Percentiles rank a stretch among this genome's conserved stretches.
Evolutionary conservation across 1,284 basidiomycete genomes (phyloP).

Genomic region (Ustilago hordei): DNA sequence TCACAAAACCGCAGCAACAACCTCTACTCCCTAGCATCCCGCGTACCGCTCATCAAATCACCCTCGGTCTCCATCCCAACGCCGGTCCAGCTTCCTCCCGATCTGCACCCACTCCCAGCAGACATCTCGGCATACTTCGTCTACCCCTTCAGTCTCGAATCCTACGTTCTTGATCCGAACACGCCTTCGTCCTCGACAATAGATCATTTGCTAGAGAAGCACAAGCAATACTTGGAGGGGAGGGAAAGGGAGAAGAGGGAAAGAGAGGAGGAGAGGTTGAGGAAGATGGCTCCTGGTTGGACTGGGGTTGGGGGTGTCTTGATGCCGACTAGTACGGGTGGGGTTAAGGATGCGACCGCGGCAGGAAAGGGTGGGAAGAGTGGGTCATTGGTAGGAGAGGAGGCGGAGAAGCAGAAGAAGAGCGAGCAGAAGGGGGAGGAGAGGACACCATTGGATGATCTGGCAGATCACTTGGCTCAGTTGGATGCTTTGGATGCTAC

Average conservation of each 20-base stretch:
- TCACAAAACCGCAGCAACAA: slow-evolving; percentile 6
- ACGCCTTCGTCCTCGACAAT: slow-evolving; percentile 35
- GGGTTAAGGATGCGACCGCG: background rate
- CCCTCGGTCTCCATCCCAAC: slow-evolving; percentile 45
- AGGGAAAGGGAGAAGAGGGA: slow-evolving; percentile 30
- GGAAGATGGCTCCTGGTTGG: slow-evolving; percentile 45
- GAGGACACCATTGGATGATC: slow-evolving; percentile 44
- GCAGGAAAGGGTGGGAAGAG: background rate
- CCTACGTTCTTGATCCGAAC: slow-evolving; percentile 53
- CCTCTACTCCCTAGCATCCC: slow-evolving; percentile 53
- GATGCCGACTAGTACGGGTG: slow-evolving; percentile 19
- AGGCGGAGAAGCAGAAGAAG: slow-evolving; percentile 11
- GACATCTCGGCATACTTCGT: slow-evolving; percentile 61
- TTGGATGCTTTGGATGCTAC: slow-evolving; percentile 30
- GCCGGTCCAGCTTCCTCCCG: slow-evolving; percentile 33
- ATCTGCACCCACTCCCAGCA: slow-evolving; percentile 59
- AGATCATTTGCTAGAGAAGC: slow-evolving; percentile 28
- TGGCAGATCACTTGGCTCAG: slow-evolving; percentile 50
- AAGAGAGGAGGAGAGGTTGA: slow-evolving; percentile 20
- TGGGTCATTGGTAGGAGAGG: background rate
- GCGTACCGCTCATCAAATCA: slow-evolving; percentile 58
- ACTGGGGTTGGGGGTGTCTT: slow-evolving; percentile 18
- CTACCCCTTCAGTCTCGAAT: slow-evolving; percentile 60
- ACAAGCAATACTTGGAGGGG: slow-evolving; percentile 29
- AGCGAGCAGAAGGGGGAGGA: slow-evolving; percentile 1